Evolutionary conservation across 1,139 yeast species (phyloP).

Genomic region (Suhomyces chickasaworum): DNA sequence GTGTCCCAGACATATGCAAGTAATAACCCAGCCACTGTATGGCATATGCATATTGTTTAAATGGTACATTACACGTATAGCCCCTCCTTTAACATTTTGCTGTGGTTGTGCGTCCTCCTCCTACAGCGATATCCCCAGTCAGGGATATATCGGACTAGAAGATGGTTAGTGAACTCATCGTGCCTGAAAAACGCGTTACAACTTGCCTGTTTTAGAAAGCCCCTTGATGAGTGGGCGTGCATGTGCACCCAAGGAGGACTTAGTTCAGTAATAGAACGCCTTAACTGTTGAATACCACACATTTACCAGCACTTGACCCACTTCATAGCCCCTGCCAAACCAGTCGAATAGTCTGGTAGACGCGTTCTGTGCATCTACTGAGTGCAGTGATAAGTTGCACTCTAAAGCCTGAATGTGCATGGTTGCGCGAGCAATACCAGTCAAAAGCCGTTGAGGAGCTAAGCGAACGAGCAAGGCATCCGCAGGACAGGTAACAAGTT

Average conservation of each 20-base stretch:
- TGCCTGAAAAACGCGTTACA: background rate
- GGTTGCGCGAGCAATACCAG: slow-evolving; percentile 2
- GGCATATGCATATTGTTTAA: background rate
- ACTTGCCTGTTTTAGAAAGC: background rate
- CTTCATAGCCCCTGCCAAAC: no score
- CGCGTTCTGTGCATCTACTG: no score
- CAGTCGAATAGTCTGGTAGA: no score
- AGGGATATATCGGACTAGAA: background rate
- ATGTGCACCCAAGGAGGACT: background rate
- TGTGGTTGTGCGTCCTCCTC: no score
- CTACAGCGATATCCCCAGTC: background rate
- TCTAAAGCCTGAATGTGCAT: slow-evolving; percentile 1
- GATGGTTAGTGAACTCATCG: background rate
- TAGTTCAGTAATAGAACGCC: no score
- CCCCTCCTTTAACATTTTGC: no score
- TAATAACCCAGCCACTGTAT: background rate
- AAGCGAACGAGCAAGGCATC: background rate
- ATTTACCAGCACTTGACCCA: no score
- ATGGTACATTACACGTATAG: no score
- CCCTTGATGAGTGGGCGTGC: background rate
- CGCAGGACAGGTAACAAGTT: background rate
- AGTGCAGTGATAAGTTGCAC: no score
- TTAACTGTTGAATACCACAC: no score
- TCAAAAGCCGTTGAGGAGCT: slow-evolving; percentile 1
- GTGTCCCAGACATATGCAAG: background rate